These are phyloP conservation scores for Pleurotus giganteus DNA, from an alignment of 768 basidiomycete species.

Conservation along the genomic window DNA sequence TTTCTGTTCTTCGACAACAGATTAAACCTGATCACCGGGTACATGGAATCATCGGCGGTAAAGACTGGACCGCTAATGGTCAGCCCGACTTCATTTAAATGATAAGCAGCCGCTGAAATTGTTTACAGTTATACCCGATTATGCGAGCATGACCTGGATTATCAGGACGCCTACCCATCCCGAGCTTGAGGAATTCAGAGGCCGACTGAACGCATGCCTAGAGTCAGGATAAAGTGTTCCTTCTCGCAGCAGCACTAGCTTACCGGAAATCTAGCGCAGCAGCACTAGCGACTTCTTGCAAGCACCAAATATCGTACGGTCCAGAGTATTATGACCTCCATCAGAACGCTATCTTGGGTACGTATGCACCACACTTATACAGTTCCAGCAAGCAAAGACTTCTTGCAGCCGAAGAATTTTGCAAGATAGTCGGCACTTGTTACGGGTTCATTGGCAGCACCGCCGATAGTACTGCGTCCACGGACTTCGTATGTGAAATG, in stretches of 20 bases:
- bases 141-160: constrained; percentile 71
- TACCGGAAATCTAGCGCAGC: constrained; percentile 49
- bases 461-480: constrained; percentile 53
- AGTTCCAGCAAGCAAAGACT: neutral
- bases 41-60: constrained; percentile 73
- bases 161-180: constrained; percentile 64
- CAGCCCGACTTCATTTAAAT: constrained; percentile 16
- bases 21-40: constrained; percentile 79
- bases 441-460: constrained; percentile 40
- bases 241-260: neutral
- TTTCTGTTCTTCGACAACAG: constrained; percentile 85
- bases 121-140: constrained; percentile 75
- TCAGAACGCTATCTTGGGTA: constrained; percentile 58
- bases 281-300: constrained; percentile 60
- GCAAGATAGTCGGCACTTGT: constrained; percentile 38
- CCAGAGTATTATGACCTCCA: constrained; percentile 52
- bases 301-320: constrained; percentile 39
- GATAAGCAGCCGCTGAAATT: neutral
- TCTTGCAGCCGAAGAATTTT: constrained; percentile 49
- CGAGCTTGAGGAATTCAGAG: constrained; percentile 51
- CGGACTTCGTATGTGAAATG: constrained; percentile 59
- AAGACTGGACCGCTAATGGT: constrained; percentile 71
- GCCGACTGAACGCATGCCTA: constrained; percentile 69
- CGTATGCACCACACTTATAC: constrained; percentile 14
- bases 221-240: constrained; percentile 41